A percentile compares a stretch with the other conserved stretches of the same genome.
Conservation (phyloP, 2,329 filamentous ascomycete genomes). For the Cordyceps farinosa region DNA sequence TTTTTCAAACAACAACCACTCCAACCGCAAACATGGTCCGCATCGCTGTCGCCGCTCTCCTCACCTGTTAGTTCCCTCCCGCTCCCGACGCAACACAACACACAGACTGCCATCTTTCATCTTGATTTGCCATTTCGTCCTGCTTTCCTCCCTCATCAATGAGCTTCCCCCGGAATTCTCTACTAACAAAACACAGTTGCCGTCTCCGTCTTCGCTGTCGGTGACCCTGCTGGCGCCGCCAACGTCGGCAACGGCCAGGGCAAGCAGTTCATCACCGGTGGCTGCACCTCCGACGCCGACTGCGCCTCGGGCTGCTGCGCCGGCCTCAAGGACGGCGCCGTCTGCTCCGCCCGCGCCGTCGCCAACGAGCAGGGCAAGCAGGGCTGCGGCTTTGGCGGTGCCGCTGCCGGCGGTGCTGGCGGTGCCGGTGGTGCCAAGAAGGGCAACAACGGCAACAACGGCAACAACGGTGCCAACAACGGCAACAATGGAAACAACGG, state of each 20-base stretch:
- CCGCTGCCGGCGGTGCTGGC: neutral
- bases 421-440: constrained; percentile 1
- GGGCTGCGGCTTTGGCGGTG: constrained; percentile 30
- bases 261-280: constrained; percentile 29
- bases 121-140: too few species aligned
- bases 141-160: neutral
- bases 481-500: neutral
- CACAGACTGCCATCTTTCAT: neutral
- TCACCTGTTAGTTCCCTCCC: constrained; percentile 24
- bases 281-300: constrained; percentile 25
- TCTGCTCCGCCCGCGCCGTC: constrained; percentile 29
- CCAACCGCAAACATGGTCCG: constrained; percentile 32
- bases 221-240: constrained; percentile 23
- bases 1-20: neutral
- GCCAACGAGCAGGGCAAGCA: constrained; percentile 30
- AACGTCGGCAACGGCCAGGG: constrained; percentile 26
- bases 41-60: constrained; percentile 24
- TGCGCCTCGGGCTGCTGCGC: constrained; percentile 33
- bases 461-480: neutral
- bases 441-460: constrained; percentile 1
- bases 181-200: constrained; percentile 5
- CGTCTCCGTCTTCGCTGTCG: constrained; percentile 21
- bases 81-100: neutral
- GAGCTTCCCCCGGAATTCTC: too few species aligned
- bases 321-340: constrained; percentile 22